Evolutionary conservation across 371 early-diverging fungal genomes (phyloP).

Genomic region (Apophysomyces trapeziformis): DNA sequence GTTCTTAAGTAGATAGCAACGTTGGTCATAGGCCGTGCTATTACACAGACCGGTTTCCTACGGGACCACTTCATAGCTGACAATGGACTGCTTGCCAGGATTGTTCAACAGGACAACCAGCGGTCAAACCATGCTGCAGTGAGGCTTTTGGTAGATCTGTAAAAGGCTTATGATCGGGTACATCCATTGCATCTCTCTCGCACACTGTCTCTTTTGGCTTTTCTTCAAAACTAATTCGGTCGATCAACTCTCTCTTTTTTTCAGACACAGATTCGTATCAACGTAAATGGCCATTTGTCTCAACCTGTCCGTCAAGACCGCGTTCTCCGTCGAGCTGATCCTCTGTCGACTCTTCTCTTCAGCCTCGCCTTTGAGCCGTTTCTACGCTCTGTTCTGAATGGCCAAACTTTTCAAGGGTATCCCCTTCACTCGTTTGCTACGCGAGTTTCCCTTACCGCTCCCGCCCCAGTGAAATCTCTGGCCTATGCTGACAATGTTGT

Average conservation of each 20-base stretch:
- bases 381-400: conserved; percentile 4
- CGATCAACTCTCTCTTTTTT: conserved; percentile 23
- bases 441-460: not conserved
- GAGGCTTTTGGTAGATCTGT: conserved; percentile 14
- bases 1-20: no score
- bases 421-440: not conserved
- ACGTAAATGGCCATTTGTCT: conserved; percentile 15
- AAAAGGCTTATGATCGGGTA: conserved; percentile 16
- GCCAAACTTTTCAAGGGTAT: not conserved
- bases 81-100: not conserved
- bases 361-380: conserved; percentile 24
- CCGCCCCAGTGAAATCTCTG: conserved; percentile 18
- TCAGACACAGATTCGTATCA: conserved; percentile 12
- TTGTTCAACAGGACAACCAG: not conserved
- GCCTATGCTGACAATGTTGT: conserved; percentile 27
- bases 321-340: conserved; percentile 18
- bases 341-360: conserved; percentile 17
- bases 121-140: not conserved
- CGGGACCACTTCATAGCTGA: conserved; percentile 15
- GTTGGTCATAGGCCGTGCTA: no score
- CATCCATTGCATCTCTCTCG: conserved; percentile 15
- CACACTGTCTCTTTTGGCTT: conserved; percentile 16
- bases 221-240: not conserved
- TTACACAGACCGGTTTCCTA: conserved; percentile 14
- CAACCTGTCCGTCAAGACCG: conserved; percentile 9